These are phyloP conservation scores for Carallia pectinifolia DNA, from an alignment of 345 rosid species.

Conservation along the genomic window DNA sequence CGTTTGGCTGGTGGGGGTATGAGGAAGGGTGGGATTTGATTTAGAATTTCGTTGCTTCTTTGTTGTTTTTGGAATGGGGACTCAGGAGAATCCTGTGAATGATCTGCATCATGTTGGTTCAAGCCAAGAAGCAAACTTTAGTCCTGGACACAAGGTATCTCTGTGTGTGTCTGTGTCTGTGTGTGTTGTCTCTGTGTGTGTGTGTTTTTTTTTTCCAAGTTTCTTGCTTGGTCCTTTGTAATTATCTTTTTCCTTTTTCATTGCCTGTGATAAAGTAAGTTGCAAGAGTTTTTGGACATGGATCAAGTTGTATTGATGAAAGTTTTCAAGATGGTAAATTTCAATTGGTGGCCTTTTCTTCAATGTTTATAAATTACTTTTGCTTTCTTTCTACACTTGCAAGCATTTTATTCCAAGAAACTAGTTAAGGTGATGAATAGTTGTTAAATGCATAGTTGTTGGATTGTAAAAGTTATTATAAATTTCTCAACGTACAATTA, in stretches of 20 bases:
- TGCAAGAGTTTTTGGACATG: not conserved
- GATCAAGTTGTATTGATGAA: not conserved
- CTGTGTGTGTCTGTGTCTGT: not conserved
- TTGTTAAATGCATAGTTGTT: not conserved
- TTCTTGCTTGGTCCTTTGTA: not conserved
- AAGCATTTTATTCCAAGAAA: too few species aligned
- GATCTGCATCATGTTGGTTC: conserved; percentile 19
- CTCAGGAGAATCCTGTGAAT: conserved; percentile 25
- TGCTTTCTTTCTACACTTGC: not conserved
- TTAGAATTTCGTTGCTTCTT: not conserved
- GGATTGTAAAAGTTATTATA: not conserved
- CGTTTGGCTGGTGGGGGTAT: not conserved
- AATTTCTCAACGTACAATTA: not conserved
- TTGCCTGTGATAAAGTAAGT: not conserved
- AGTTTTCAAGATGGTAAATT: not conserved
- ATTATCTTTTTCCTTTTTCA: not conserved
- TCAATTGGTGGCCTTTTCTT: not conserved
- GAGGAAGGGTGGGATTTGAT: not conserved
- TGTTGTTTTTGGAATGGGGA: conserved; percentile 21
- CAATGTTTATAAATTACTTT: not conserved
- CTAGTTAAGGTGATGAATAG: too few species aligned
- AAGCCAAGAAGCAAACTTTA: conserved; percentile 12
- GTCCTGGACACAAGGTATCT: conserved; percentile 31
- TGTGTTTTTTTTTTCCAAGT: not conserved
- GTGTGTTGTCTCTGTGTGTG: not conserved